These are phyloP conservation scores for Isabelozyma rhagii DNA, from an alignment of 805 yeast genomes.

Conservation along the genomic window DNA sequence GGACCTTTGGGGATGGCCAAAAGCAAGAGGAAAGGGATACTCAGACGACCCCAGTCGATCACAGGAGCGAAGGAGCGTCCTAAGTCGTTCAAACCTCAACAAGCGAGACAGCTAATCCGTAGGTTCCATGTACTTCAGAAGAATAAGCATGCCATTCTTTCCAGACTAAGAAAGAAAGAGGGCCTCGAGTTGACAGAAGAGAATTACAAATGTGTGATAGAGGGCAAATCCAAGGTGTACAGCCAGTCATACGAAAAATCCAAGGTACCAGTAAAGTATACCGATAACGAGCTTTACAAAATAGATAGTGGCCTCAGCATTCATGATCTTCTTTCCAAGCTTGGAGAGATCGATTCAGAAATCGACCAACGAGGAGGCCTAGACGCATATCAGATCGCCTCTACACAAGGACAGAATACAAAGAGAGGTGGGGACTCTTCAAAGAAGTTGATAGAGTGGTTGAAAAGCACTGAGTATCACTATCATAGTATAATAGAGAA, in stretches of 20 bases:
- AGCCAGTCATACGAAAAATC: slow-evolving; percentile 1
- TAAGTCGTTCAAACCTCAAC: slow-evolving; percentile 56
- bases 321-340: slow-evolving; percentile 16
- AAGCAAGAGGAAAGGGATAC: slow-evolving; percentile 18
- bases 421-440: slow-evolving; percentile 92
- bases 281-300: slow-evolving; percentile 11
- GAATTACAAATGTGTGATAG: slow-evolving; percentile 12
- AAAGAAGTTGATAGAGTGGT: slow-evolving; percentile 72
- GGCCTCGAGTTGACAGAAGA: slow-evolving; percentile 15
- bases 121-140: slow-evolving; percentile 72
- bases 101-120: slow-evolving; percentile 74
- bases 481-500: slow-evolving; percentile 2
- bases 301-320: slow-evolving; percentile 13
- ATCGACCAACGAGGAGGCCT: slow-evolving; percentile 70
- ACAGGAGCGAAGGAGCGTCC: slow-evolving; percentile 33
- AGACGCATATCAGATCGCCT: slow-evolving; percentile 77
- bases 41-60: slow-evolving; percentile 29
- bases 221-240: slow-evolving; percentile 3
- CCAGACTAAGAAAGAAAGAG: slow-evolving; percentile 18
- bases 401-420: slow-evolving; percentile 75
- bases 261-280: slow-evolving; percentile 3
- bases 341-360: slow-evolving; percentile 62
- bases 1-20: slow-evolving; percentile 9
- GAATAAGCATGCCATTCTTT: slow-evolving; percentile 42
- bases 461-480: slow-evolving; percentile 30